Conservation (phyloP, 495 filamentous ascomycete species). For the Aspergillus homomorphus region DNA sequence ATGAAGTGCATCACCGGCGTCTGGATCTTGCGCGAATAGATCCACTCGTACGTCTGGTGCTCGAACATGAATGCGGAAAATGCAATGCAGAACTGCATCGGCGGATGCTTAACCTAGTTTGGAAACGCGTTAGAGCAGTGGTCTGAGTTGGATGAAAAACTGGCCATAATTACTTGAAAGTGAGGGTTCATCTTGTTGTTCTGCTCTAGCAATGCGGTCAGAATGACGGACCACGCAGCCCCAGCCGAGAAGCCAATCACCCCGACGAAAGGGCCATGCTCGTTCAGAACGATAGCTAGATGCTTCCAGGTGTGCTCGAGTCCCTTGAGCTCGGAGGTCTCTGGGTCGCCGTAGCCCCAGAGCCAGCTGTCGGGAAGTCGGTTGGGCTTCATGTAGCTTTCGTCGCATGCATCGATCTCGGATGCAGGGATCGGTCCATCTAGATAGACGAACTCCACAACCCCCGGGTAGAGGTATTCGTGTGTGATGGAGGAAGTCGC, state of each 20-base stretch:
- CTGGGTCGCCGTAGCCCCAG: slow-evolving; percentile 2
- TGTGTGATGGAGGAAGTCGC: neutral
- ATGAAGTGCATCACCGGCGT: slow-evolving; percentile 3
- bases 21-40: neutral
- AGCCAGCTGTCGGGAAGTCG: neutral
- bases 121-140: neutral
- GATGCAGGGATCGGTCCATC: neutral
- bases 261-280: neutral
- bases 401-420: neutral
- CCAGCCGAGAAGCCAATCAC: slow-evolving; percentile 3
- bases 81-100: slow-evolving; percentile 1
- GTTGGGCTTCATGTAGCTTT: neutral
- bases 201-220: slow-evolving; percentile 1
- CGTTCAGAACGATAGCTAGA: neutral
- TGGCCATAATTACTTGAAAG: neutral
- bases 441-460: slow-evolving; percentile 2
- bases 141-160: too few species aligned
- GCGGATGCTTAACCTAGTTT: slow-evolving; percentile 3
- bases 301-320: neutral
- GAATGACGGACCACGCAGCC: neutral
- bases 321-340: neutral
- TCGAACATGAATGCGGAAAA: neutral
- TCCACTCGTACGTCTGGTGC: neutral
- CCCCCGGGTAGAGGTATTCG: neutral
- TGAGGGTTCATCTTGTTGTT: neutral